These are phyloP conservation scores for Halophytophthora batemanensis DNA, from an alignment of 352 stramenopile genomes.

Conservation along the genomic window DNA sequence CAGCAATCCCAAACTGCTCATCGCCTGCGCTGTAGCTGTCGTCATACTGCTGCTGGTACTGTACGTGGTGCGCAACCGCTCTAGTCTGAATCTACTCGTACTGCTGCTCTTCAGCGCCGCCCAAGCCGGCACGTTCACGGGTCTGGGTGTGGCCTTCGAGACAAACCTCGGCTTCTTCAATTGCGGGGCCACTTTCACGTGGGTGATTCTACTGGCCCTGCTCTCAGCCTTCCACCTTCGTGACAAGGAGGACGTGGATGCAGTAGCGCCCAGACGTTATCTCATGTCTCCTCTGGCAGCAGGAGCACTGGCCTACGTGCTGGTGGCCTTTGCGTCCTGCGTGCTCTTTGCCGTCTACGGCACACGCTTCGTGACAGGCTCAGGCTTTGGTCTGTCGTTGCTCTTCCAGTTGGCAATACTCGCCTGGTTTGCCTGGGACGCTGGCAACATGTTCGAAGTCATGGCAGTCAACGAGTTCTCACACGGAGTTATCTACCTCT, in stretches of 20 bases:
- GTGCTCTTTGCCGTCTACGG: conserved; percentile 24
- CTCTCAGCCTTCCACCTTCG: background rate
- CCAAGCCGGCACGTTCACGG: conserved; percentile 10
- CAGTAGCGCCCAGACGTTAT: background rate
- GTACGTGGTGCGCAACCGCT: conserved; percentile 3
- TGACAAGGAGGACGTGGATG: too few relatives aligned
- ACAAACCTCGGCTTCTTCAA: conserved; percentile 15
- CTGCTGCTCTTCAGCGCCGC: conserved; percentile 16
- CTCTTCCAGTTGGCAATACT: conserved; percentile 35
- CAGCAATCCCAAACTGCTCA: too few relatives aligned
- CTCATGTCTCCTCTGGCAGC: conserved; percentile 21
- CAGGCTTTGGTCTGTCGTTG: conserved; percentile 27
- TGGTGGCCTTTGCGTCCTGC: conserved; percentile 11
- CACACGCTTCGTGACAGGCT: conserved; percentile 14
- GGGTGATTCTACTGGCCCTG: conserved; percentile 10
- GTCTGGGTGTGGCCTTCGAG: conserved; percentile 12
- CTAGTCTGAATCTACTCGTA: conserved; percentile 11
- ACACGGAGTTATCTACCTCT: conserved; percentile 49
- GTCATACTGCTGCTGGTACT: too few relatives aligned
- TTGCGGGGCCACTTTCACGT: conserved; percentile 18
- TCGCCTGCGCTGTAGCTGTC: too few relatives aligned
- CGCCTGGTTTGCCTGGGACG: conserved; percentile 36
- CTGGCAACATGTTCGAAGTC: conserved; percentile 36
- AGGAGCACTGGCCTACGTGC: conserved; percentile 17
- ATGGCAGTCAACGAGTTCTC: conserved; percentile 44